A percentile compares a stretch with the other conserved stretches of the same genome.
Conservation (phyloP, 208 protist species). For the Crithidia sp. region DNA sequence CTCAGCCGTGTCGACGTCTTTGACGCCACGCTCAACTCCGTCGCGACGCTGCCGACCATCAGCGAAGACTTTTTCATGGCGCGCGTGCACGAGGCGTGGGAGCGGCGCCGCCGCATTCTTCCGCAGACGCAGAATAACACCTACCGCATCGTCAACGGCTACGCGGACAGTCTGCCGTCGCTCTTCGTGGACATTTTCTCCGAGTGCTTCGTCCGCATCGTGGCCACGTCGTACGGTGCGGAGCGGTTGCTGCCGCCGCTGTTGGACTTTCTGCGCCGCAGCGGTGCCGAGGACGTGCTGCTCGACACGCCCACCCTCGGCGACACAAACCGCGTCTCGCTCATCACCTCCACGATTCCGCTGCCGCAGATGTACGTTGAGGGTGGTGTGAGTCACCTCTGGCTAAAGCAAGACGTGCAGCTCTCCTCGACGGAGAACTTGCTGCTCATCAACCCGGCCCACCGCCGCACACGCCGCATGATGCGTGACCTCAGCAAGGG, state of each 20-base stretch:
- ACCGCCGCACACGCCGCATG: slow-evolving; percentile 67
- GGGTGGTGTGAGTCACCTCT: slow-evolving; percentile 72
- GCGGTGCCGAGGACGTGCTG: slow-evolving; percentile 79
- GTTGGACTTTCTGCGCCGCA: slow-evolving; percentile 64
- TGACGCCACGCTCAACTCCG: slow-evolving; percentile 50
- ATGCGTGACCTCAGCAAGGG: slow-evolving; percentile 68
- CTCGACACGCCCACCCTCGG: slow-evolving; percentile 72
- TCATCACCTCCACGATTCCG: slow-evolving; percentile 59
- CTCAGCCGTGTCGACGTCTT: slow-evolving; percentile 77
- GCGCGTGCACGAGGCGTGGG: slow-evolving; percentile 62
- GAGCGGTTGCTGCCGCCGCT: slow-evolving; percentile 80
- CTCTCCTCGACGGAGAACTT: slow-evolving; percentile 50
- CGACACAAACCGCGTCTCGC: slow-evolving; percentile 41
- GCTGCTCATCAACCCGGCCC: slow-evolving; percentile 67
- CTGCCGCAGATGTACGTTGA: slow-evolving; percentile 68
- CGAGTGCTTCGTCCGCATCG: slow-evolving; percentile 71
- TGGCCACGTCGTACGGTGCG: slow-evolving; percentile 70
- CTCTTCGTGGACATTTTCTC: slow-evolving; percentile 88
- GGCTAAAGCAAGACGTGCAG: slow-evolving; percentile 52
- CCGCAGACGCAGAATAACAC: slow-evolving; percentile 61
- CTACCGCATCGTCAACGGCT: slow-evolving; percentile 80
- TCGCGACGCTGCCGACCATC: slow-evolving; percentile 65
- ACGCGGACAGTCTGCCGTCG: slow-evolving; percentile 74
- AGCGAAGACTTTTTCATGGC: slow-evolving; percentile 84
- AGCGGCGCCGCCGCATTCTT: slow-evolving; percentile 59